Conservation (phyloP, 495 filamentous ascomycete species). For the Aspergillus baeticus region DNA sequence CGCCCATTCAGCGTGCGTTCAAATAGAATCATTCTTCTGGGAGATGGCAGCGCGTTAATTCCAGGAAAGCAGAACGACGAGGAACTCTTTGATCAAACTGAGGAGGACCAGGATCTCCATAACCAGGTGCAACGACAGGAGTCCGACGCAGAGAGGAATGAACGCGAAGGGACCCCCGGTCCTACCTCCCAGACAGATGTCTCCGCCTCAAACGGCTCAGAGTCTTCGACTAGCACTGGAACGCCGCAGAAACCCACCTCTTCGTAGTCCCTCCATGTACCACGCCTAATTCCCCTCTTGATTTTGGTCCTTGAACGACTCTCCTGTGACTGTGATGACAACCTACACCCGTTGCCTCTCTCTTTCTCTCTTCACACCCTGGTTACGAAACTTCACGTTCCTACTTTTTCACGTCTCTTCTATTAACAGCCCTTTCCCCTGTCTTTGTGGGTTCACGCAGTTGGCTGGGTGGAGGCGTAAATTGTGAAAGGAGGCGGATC, state of each 20-base stretch:
- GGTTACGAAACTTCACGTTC: constrained; percentile 14
- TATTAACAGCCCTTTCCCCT: neutral
- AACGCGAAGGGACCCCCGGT: constrained; percentile 60
- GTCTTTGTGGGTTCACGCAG: neutral
- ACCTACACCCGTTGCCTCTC: constrained; percentile 14
- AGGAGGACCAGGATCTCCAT: constrained; percentile 74
- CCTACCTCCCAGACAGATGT: constrained; percentile 30
- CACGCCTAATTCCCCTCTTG: constrained; percentile 12
- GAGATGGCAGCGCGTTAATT: constrained; percentile 87
- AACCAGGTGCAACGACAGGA: constrained; percentile 53
- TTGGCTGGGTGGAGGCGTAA: constrained; percentile 4
- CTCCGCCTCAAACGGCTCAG: constrained; percentile 38
- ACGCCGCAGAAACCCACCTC: constrained; percentile 28
- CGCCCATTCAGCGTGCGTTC: constrained; percentile 62
- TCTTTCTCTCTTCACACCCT: neutral
- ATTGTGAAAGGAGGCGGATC: constrained; percentile 1
- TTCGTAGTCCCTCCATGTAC: constrained; percentile 25
- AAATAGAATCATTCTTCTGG: constrained; percentile 88
- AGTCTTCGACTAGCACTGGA: constrained; percentile 42
- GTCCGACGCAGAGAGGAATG: constrained; percentile 37
- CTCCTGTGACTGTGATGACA: constrained; percentile 26
- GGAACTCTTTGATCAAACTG: constrained; percentile 84
- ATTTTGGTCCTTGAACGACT: constrained; percentile 27
- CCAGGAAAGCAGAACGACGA: constrained; percentile 77
- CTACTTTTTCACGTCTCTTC: constrained; percentile 3